Conservation (phyloP, 352 stramenopile species). For the Globisporangium sylvaticum region DNA sequence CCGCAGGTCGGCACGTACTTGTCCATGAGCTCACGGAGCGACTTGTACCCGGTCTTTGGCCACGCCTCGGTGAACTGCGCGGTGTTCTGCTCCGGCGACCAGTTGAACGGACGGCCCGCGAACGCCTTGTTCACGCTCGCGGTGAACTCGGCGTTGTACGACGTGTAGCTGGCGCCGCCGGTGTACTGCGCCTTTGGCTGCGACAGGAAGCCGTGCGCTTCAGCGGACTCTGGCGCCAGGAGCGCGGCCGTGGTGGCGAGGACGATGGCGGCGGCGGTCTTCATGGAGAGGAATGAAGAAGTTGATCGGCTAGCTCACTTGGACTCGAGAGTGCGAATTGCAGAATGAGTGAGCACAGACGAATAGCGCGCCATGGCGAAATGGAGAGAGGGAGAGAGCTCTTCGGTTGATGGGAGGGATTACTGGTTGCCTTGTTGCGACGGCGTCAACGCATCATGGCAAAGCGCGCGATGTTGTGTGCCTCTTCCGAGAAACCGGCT, state of each 20-base stretch:
- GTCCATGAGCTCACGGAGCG: conserved; percentile 24
- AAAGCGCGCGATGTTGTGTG: background rate
- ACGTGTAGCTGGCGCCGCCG: conserved; percentile 7
- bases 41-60: conserved; percentile 8
- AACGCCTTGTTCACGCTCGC: conserved; percentile 15
- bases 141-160: conserved; percentile 21
- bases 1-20: conserved; percentile 14
- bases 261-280: background rate
- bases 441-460: background rate
- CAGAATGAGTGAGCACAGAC: background rate
- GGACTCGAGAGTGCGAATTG: conserved; percentile 1
- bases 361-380: background rate
- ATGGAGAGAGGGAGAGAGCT: background rate
- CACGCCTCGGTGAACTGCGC: conserved; percentile 10
- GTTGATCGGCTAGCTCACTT: background rate
- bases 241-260: conserved; percentile 2
- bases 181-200: conserved; percentile 15
- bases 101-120: conserved; percentile 11
- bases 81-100: conserved; percentile 18
- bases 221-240: background rate
- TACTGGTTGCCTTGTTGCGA: background rate
- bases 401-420: background rate
- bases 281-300: conserved; percentile 4
- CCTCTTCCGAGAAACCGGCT: background rate
- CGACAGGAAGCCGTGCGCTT: conserved; percentile 8